Percentiles rank a stretch among this genome's conserved stretches.
Evolutionary conservation across 2,329 filamentous ascomycete species (phyloP).

Genomic region (Scedosporium dehoogii): DNA sequence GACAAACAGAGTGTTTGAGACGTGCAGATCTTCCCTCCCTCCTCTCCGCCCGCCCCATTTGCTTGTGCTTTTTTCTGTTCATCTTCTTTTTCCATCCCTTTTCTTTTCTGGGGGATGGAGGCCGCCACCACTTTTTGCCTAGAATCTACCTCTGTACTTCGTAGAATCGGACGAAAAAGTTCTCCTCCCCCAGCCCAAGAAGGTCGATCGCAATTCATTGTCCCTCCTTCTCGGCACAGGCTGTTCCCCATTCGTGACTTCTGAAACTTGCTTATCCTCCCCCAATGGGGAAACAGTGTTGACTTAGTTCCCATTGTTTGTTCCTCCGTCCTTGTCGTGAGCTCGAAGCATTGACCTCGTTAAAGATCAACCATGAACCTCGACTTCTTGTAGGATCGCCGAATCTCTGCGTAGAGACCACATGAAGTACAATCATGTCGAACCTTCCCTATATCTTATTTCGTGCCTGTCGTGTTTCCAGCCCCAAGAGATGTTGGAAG

Average conservation of each 20-base stretch:
- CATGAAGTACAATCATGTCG: not conserved
- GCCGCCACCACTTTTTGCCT: not conserved
- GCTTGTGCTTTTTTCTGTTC: not conserved
- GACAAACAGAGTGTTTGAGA: not conserved
- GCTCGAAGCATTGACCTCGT: not conserved
- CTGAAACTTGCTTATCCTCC: not conserved
- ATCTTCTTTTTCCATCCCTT: not conserved
- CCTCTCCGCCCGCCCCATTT: no score
- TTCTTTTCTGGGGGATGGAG: not conserved
- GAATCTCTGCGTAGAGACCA: not conserved
- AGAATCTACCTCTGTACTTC: no score
- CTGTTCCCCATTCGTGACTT: not conserved
- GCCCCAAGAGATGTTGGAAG: no score
- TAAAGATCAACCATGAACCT: not conserved
- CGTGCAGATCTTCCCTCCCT: no score
- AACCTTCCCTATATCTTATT: no score
- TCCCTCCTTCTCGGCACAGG: not conserved
- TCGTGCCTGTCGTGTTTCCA: no score
- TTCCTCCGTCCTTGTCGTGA: not conserved
- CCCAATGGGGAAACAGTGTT: not conserved
- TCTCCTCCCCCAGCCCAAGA: not conserved
- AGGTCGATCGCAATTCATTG: not conserved
- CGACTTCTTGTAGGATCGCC: not conserved
- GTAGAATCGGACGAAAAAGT: conserved; percentile 2
- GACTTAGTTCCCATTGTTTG: not conserved